Base-by-base conservation (phyloP, 2,329 filamentous ascomycete genomes). In the Aspergillus thermomutatus region DNA sequence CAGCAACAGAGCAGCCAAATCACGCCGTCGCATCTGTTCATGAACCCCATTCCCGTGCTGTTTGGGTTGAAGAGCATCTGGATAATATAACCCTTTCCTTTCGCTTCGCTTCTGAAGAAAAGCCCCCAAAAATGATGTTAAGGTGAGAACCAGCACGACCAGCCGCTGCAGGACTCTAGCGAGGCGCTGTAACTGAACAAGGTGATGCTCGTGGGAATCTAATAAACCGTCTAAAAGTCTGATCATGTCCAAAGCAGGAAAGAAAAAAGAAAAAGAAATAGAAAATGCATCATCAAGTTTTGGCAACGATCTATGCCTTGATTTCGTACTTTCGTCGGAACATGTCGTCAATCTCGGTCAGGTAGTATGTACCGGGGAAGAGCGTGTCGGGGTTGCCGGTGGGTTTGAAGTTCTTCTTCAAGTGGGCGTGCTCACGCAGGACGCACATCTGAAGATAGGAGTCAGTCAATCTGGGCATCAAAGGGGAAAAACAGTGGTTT, bases 301-400 rank as follows among this genome's bases (percentile, higher is more conserved):
- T 55, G 57, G 54, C 59, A 57, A 37, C 57, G 41, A 57, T 62
- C 71, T 84, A 92, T 74, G 83, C 87, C 83, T 92, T 90, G 79
- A 92, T 73, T 55, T 82, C 78, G 77, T 94, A 94, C 72, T 84
- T 83, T 69, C 90, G 85, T 80, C 89, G 87, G 87, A 90, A 94
- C 89, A 91, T 91, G 67, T 91, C 89, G 70, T 94, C 90, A 49
- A 94, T 83, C 73, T 87, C 86, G 70, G 85, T 85, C 57, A 94
- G 82, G 79, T 92, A 94, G 80, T 93, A 94, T 23, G 86, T 86
- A 57, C 86, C 87, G 58, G 83, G 77, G 59, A 73, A 72, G 56
- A 94, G 83, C 64, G 84, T 89, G 48, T 89, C 87, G 27, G 81
- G 70, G 53, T 85, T 85, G 56, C 90, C 90, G 68, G 81, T 75